Percentiles rank a stretch among this genome's conserved stretches.
Conservation (phyloP, 2,329 filamentous ascomycete genomes). For the Sclerotinia minor region DNA sequence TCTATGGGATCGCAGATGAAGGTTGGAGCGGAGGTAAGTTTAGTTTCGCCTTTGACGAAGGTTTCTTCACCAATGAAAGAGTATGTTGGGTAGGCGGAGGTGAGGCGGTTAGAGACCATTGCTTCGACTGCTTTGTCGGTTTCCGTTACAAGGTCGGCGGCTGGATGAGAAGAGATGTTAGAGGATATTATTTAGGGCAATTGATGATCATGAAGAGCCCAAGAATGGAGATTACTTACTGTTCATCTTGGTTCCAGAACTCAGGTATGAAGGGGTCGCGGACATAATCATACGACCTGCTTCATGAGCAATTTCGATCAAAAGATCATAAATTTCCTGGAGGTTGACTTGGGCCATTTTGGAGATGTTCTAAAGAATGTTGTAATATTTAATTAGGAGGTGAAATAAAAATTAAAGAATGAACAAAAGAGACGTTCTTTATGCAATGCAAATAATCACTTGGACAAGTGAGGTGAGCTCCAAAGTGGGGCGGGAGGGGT, state of each 20-base stretch:
- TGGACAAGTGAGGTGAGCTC: not conserved
- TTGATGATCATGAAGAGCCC: slow-evolving; percentile 13
- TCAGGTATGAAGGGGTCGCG: slow-evolving; percentile 59
- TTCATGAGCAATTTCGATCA: slow-evolving; percentile 60
- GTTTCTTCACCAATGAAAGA: slow-evolving; percentile 77
- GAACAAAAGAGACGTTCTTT: not conserved
- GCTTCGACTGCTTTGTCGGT: slow-evolving; percentile 65
- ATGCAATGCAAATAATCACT: slow-evolving; percentile 1
- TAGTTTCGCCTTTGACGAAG: slow-evolving; percentile 63
- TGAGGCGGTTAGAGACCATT: slow-evolving; percentile 57
- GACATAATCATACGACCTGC: slow-evolving; percentile 65
- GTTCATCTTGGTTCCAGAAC: slow-evolving; percentile 63
- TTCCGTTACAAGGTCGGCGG: slow-evolving; percentile 68
- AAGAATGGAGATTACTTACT: slow-evolving; percentile 44
- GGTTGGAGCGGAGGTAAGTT: slow-evolving; percentile 65
- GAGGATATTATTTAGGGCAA: slow-evolving; percentile 20
- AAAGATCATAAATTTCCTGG: slow-evolving; percentile 60
- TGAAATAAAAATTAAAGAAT: not conserved
- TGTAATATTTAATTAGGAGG: not conserved
- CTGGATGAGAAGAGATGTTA: slow-evolving; percentile 43
- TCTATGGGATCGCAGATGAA: slow-evolving; percentile 84
- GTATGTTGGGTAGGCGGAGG: slow-evolving; percentile 54
- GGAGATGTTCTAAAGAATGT: not conserved
- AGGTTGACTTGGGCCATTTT: slow-evolving; percentile 59
- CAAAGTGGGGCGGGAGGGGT: slow-evolving; percentile 15